These are phyloP conservation scores for Omphalotus olearius DNA, from an alignment of 1,284 basidiomycete species.

Conservation along the genomic window DNA sequence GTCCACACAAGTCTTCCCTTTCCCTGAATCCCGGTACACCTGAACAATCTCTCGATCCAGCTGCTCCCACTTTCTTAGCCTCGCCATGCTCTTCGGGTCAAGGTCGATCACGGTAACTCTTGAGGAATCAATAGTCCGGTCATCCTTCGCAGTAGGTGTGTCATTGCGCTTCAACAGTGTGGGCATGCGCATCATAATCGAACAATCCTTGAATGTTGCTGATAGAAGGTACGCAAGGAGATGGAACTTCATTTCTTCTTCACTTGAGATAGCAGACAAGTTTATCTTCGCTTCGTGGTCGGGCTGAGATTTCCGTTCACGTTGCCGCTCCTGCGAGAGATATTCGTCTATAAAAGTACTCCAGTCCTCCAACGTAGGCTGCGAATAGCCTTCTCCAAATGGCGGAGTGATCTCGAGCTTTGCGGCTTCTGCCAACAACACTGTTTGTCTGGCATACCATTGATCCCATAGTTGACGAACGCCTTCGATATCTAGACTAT, in stretches of 20 bases:
- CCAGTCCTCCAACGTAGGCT: constrained; percentile 44
- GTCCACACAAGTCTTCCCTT: constrained; percentile 39
- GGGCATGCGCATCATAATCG: constrained; percentile 64
- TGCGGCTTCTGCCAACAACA: not conserved
- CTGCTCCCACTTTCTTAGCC: constrained; percentile 68
- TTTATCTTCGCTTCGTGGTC: constrained; percentile 17
- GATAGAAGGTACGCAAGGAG: constrained; percentile 79
- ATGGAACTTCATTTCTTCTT: constrained; percentile 49
- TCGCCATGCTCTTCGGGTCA: constrained; percentile 73
- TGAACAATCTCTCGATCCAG: constrained; percentile 70
- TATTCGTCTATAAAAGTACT: constrained; percentile 54
- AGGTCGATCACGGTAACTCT: constrained; percentile 78
- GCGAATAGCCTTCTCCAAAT: constrained; percentile 18
- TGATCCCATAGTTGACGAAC: constrained; percentile 47
- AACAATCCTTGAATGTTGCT: constrained; percentile 97
- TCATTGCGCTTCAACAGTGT: constrained; percentile 13
- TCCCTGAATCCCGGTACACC: constrained; percentile 32
- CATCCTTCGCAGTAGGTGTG: constrained; percentile 19
- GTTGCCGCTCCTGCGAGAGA: constrained; percentile 24
- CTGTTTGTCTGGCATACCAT: constrained; percentile 11
- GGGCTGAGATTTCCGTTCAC: constrained; percentile 27
- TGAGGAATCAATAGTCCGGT: constrained; percentile 22
- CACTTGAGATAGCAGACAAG: constrained; percentile 4
- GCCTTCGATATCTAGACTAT: constrained; percentile 82
- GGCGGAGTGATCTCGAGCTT: constrained; percentile 4